Base-by-base conservation (phyloP, 805 yeast genomes). In the Lachancea sp. region DNA sequence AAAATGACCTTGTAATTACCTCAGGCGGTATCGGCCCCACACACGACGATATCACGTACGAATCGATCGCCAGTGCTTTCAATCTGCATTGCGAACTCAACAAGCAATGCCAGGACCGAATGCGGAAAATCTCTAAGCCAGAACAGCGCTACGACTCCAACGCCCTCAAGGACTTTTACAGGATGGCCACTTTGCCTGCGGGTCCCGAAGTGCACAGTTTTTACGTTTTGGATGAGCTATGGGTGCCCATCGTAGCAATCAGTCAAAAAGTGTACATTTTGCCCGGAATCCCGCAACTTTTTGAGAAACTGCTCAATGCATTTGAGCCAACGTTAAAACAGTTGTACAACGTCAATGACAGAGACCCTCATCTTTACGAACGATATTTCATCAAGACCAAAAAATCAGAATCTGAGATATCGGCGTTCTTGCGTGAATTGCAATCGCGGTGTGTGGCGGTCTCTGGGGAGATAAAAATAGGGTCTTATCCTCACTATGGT, bases 11-110 rank as follows among this genome's bases (percentile, higher is more conserved):
- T 36, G 73, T 85, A 7, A 75, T 85, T 18, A 85, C 95, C 1
- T 73, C 70, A 2, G 75, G 75, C 5, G 74, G 78, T 0, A 85
- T 88, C 47, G 96, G 96, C 0, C 85, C 95, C 3, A 88, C 96
- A 0, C 95, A 87, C 55, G 96, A 88, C 59, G 96, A 88, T 60
- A 82, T 88, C 49, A 87, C 95, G 0, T 88, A 88, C 61, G 79
- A 77, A 42, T 71, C 85, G 1, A 61, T 88, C n/a, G 86, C 91
- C 1, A 74, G 73, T 51, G 83, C 85, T 7, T 87, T 71, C 51
- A 63, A 63, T 1, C 57, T 84, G 7, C 73, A 74, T 0, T 62
- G 79, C 47, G 62, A 60, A 36, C 58, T 81, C 15, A 82, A 88
- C 60, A 55, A 64, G 19, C 79, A 72, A 26, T 79, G 86, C 2